These are phyloP conservation scores for Boechera divaricarpa DNA, from an alignment of 345 rosid genomes.

Conservation along the genomic window DNA sequence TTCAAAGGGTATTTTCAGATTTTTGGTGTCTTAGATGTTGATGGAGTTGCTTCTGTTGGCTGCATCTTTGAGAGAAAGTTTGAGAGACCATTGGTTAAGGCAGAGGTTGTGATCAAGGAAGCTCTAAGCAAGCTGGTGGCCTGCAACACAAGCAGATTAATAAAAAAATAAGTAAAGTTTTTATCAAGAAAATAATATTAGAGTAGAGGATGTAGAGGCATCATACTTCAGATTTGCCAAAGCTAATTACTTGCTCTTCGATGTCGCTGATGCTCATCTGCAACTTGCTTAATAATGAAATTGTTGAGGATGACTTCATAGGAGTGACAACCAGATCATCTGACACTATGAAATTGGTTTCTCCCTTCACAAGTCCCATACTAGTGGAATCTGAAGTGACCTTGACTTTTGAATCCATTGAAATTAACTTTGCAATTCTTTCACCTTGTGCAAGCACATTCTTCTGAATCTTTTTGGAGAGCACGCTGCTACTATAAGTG, in stretches of 20 bases:
- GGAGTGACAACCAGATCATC: slow-evolving; percentile 34
- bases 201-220: not conserved
- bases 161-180: too few relatives aligned
- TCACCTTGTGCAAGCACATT: not conserved
- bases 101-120: slow-evolving; percentile 32
- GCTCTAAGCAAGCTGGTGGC: slow-evolving; percentile 35
- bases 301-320: slow-evolving; percentile 35
- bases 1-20: slow-evolving; percentile 25
- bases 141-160: slow-evolving; percentile 7
- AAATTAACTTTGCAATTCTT: not conserved
- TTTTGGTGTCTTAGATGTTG: slow-evolving; percentile 9
- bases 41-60: slow-evolving; percentile 11
- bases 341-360: slow-evolving; percentile 28
- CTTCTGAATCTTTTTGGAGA: not conserved
- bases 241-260: slow-evolving; percentile 33
- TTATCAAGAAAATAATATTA: not conserved
- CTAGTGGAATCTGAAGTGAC: not conserved
- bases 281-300: slow-evolving; percentile 23
- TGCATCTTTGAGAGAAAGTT: slow-evolving; percentile 12
- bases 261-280: slow-evolving; percentile 18
- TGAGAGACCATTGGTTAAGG: slow-evolving; percentile 32
- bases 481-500: not conserved
- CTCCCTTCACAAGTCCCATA: slow-evolving; percentile 26
- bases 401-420: not conserved
- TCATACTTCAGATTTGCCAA: slow-evolving; percentile 31